These are phyloP conservation scores for Emiliania huxleyi DNA, from an alignment of 78 protist species.

Conservation along the genomic window DNA sequence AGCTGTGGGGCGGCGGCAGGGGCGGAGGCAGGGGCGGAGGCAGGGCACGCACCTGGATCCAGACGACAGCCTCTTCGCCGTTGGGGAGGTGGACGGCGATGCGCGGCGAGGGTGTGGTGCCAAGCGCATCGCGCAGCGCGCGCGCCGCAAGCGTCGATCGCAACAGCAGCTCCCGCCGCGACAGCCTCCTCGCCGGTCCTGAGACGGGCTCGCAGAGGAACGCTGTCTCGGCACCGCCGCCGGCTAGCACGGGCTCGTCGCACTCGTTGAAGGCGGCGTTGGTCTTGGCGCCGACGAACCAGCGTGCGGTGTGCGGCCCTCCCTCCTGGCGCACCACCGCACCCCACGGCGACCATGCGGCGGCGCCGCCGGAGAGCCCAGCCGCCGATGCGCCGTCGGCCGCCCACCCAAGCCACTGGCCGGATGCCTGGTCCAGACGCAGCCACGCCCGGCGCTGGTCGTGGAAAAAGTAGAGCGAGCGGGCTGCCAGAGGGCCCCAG, in stretches of 20 bases:
- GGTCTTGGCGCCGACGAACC: neutral
- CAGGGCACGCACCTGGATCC: too few relatives aligned
- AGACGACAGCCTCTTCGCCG: neutral
- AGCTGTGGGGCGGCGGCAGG: too few relatives aligned
- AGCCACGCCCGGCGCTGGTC: neutral
- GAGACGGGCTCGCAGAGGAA: neutral
- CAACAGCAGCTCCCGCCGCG: neutral
- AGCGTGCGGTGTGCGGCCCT: neutral
- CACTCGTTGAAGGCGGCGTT: neutral
- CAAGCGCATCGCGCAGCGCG: neutral
- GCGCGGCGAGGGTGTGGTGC: neutral
- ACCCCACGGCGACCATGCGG: neutral
- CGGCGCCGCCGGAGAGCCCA: neutral
- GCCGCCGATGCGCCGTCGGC: neutral
- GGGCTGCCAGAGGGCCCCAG: neutral
- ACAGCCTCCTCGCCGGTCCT: neutral
- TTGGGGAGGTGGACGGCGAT: neutral
- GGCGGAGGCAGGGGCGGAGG: too few relatives aligned
- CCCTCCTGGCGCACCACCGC: neutral
- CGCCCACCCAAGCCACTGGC: neutral
- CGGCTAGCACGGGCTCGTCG: neutral
- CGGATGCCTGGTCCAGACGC: neutral
- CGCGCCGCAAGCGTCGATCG: neutral
- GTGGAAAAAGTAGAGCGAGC: neutral
- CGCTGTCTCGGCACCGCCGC: neutral